Conservation (phyloP, 352 stramenopile genomes). For the Aphanomyces cochlioides region DNA sequence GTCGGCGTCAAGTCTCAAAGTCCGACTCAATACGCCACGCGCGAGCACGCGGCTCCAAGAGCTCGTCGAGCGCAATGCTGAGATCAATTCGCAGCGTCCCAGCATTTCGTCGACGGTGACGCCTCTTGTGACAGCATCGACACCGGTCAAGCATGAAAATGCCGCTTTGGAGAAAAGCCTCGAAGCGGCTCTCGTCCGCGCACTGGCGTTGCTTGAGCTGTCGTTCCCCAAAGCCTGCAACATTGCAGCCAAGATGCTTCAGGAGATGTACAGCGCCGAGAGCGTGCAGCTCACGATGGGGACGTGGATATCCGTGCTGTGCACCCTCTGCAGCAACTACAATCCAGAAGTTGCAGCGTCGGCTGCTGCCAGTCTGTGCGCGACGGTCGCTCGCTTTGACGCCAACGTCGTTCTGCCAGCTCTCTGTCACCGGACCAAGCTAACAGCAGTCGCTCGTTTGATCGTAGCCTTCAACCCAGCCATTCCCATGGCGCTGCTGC, state of each 20-base stretch:
- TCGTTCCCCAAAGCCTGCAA: conserved; percentile 17
- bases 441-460: neutral
- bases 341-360: neutral
- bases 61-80: conserved; percentile 6
- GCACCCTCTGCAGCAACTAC: conserved; percentile 24
- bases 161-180: neutral
- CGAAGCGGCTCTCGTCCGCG: neutral
- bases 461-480: neutral
- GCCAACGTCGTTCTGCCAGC: neutral
- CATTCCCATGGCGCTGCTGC: neutral
- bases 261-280: conserved; percentile 17
- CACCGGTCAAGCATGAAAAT: neutral
- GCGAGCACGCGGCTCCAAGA: conserved; percentile 7
- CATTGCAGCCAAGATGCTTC: conserved; percentile 22
- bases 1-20: neutral
- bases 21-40: neutral
- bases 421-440: conserved; percentile 13
- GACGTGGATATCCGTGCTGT: conserved; percentile 17
- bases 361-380: conserved; percentile 4
- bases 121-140: neutral
- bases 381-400: neutral
- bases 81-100: neutral
- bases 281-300: conserved; percentile 11
- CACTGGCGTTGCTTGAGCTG: neutral
- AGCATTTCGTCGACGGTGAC: neutral